Evolutionary conservation across 495 filamentous ascomycete species (phyloP), one percentile per base, ranked within the genome.

Genomic region (Talaromyces wortmannii): DNA sequence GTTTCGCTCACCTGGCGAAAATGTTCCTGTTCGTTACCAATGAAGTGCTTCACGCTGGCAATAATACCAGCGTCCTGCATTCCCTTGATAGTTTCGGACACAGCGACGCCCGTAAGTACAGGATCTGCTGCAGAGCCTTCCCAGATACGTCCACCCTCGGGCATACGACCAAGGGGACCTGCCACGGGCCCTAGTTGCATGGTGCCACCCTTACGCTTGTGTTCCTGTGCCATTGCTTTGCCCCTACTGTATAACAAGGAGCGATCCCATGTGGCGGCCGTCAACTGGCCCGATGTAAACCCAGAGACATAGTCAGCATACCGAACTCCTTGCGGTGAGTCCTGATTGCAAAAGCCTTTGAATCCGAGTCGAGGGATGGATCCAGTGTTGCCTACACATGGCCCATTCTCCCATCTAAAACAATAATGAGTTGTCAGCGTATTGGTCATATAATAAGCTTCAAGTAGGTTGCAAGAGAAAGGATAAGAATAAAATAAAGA

Each of bases 321-420:
- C 7, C 78, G 73, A 6, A 85, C 63, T 33, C 79, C 78, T 5
- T 71, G 60, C 3, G 83, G 83, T 0, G 76, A 78, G 62, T 85
- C 79, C 57, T 79, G 73, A 17, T 79, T 71, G 61, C 80, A 83
- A 13, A 84, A 68, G 2, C 75, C 63, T 3, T 71, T 73, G 51
- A 80, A 75, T 8, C 69, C 64, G 52, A 74, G 59, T 12, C 64
- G 62, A 15, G 66, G 66, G 8, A 75, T 63, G 5, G 82, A 64
- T 3, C 89, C 89, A 42, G 71, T 76, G 50, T 92, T 80, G 18
- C 90, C 90, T 7, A 95, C 90, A 61, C 89, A 91, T 55, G 81
- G 77, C 46, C 85, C 87, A 8, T 76, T 75, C 55, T 77, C 62
- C 87, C 87, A 90, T 3, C 83, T 85, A 44, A 32, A n/a, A 57